Evolutionary conservation across 1,284 basidiomycete species (phyloP).

Genomic region (Sparassis latifolia): DNA sequence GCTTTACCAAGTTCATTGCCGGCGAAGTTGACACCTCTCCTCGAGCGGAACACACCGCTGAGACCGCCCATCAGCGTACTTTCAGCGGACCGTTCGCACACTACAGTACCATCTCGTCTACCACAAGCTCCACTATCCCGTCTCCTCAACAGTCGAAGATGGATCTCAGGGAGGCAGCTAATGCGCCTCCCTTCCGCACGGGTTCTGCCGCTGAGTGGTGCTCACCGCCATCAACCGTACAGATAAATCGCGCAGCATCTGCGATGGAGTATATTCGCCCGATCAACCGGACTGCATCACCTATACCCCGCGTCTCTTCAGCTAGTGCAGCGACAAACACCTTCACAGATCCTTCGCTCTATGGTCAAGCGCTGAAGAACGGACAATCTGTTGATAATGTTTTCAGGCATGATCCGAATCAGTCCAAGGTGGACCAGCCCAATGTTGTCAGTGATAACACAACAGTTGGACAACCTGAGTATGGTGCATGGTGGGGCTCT

Average conservation of each 20-base stretch:
- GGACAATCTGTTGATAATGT: slow-evolving; percentile 21
- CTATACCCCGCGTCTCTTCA: slow-evolving; percentile 45
- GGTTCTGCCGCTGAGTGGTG: slow-evolving; percentile 61
- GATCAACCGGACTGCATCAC: slow-evolving; percentile 37
- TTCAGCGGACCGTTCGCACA: slow-evolving; percentile 87
- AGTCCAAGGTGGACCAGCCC: slow-evolving; percentile 11
- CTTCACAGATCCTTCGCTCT: slow-evolving; percentile 40
- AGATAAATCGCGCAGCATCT: slow-evolving; percentile 66
- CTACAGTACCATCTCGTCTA: slow-evolving; percentile 89
- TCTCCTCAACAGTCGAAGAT: slow-evolving; percentile 60
- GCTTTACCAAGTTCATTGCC: slow-evolving; percentile 94
- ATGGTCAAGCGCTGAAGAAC: slow-evolving; percentile 27
- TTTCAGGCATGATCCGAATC: slow-evolving; percentile 10
- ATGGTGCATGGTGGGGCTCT: slow-evolving; percentile 57
- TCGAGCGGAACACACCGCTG: slow-evolving; percentile 30
- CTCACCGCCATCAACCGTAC: slow-evolving; percentile 37
- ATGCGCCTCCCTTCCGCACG: slow-evolving; percentile 40
- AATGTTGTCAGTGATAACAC: background rate
- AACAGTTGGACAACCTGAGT: background rate
- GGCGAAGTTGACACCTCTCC: slow-evolving; percentile 64
- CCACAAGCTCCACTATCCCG: slow-evolving; percentile 61
- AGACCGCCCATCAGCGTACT: slow-evolving; percentile 35
- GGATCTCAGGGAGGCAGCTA: slow-evolving; percentile 35
- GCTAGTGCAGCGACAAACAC: slow-evolving; percentile 44
- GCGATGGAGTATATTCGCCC: slow-evolving; percentile 65